Base-by-base conservation (phyloP, 1,284 basidiomycete genomes). In the Flammula alnicola region DNA sequence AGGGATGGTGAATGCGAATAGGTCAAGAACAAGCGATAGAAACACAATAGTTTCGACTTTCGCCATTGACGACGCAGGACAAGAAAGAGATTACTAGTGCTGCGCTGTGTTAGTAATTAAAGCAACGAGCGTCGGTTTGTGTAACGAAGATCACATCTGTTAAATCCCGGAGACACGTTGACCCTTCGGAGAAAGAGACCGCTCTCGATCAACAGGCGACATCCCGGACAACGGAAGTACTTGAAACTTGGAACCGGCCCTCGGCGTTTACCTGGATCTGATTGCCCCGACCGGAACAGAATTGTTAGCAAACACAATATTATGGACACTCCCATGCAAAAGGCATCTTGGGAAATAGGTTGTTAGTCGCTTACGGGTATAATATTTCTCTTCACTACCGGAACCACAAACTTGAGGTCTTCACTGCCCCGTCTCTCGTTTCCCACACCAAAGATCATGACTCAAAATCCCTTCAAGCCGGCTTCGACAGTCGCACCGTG, bases 1-100 rank as follows among this genome's bases (percentile, higher is more conserved):
- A n/a, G 93, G 93, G 36, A 95, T 91, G n/a, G 93, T 95, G 68
- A 95, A 95, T 10, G 93, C 92, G 51, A 95, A 88, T 14, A 95
- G 81, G 68, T 95, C 93, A 42, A 95, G 77, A 20, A 95, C 79
- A 29, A 95, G 73, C 2, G 92, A 93, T 49, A 89, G 66, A 64
- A 95, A 86, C 41, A 95, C 92, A 55, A 94, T 78, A 3, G 79
- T 84, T 66, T 88, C 83, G 47, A 93, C 80, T 58, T 75, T 82
- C 27, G 73, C 74, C 84, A 88, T 90, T 39, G 55, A 12, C 44
- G 22, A 25, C 22, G 46, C 47, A 35, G 16, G 22, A 12, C 40
- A 51, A 32, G 30, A 35, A 30, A 23, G 27, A 27, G 9, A 25
- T 19, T 40, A 10, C 26, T 26, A 27, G 19, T 25, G 38, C n/a